Evolutionary conservation across 1,284 basidiomycete species (phyloP).

Genomic region (Ceratobasidium theobromae): DNA sequence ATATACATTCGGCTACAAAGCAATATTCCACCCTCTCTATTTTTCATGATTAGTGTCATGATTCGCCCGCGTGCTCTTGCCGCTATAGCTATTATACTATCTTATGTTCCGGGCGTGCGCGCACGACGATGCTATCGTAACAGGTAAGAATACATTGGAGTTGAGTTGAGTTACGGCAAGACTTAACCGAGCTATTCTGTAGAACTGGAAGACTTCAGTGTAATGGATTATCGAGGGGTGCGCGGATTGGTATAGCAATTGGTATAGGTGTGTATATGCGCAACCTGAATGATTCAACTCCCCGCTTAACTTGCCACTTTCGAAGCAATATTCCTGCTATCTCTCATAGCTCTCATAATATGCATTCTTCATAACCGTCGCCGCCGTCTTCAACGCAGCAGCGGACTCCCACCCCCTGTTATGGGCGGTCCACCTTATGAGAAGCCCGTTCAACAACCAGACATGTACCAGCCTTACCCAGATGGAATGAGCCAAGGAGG

Average conservation of each 20-base stretch:
- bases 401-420: constrained; percentile 2
- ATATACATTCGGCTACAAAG: too few species aligned
- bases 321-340: constrained; percentile 1
- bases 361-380: constrained; percentile 10
- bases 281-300: background rate
- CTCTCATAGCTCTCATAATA: background rate
- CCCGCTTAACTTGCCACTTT: background rate
- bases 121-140: background rate
- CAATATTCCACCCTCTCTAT: too few species aligned
- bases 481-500: background rate
- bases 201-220: constrained; percentile 5
- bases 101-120: background rate
- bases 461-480: constrained; percentile 12
- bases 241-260: constrained; percentile 11
- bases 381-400: background rate
- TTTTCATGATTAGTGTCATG: too few species aligned
- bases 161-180: background rate
- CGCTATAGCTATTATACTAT: background rate
- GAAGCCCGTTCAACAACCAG: background rate
- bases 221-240: constrained; percentile 6
- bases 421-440: constrained; percentile 9
- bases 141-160: background rate
- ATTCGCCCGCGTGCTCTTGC: background rate
- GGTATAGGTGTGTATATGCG: constrained; percentile 2
- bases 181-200: background rate